phyloP scores from a whole-genome alignment of 2,329 filamentous ascomycete genomes.

The Alternaria postmessia region DNA sequence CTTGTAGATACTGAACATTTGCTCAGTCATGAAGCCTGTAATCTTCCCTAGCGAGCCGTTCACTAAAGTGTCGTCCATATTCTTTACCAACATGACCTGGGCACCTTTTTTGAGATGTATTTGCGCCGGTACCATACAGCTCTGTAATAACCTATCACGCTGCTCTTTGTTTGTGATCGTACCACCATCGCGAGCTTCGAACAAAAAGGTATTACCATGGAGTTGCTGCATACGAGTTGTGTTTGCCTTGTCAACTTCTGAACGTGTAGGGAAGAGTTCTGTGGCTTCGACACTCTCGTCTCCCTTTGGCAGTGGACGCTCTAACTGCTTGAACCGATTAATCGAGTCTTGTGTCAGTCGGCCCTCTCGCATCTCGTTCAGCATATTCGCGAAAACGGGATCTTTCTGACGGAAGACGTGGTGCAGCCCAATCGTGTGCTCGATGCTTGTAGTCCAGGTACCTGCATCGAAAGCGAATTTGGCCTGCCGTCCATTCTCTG shows the following conservation, averaged over 20 bases:
- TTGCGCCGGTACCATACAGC: conserved; percentile 89
- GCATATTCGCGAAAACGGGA: conserved; percentile 86
- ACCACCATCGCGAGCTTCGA: conserved; percentile 78
- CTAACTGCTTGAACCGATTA: conserved; percentile 75
- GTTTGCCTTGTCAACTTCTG: conserved; percentile 90
- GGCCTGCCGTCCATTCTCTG: conserved; percentile 74
- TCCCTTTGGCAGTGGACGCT: conserved; percentile 67
- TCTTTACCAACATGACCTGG: conserved; percentile 99
- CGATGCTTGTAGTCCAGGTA: conserved; percentile 91
- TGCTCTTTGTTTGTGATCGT: conserved; percentile 69
- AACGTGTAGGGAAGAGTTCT: conserved; percentile 89
- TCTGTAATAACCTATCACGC: conserved; percentile 80
- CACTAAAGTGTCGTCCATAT: conserved; percentile 91
- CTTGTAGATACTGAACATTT: conserved; percentile 66
- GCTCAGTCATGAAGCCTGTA: conserved; percentile 77
- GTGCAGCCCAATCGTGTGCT: conserved; percentile 93
- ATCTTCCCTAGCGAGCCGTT: conserved; percentile 94
- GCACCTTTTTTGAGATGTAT: conserved; percentile 88
- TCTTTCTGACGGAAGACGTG: conserved; percentile 97
- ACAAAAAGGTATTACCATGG: conserved; percentile 72
- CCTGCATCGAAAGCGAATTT: conserved; percentile 94
- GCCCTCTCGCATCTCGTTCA: conserved; percentile 97
- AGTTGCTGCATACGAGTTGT: conserved; percentile 74
- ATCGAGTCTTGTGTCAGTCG: conserved; percentile 80
- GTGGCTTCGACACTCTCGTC: conserved; percentile 84